Percentiles rank a stretch among this genome's conserved stretches.
These are phyloP conservation scores for Kregervanrija delftensis DNA, from an alignment of 805 yeast species.

Conservation along the genomic window DNA sequence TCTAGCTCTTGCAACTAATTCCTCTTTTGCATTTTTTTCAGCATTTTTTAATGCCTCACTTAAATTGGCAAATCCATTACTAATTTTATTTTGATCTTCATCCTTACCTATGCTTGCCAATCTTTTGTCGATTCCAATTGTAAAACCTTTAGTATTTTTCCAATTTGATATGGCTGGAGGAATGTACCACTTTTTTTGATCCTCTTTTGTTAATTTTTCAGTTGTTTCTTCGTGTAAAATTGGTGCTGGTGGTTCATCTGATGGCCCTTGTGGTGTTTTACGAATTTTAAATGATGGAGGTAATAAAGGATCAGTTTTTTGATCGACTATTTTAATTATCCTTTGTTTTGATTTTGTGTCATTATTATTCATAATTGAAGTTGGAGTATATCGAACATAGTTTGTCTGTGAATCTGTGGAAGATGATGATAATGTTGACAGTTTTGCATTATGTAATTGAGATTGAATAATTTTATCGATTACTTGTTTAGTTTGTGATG, in stretches of 20 bases:
- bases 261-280: conserved; percentile 62
- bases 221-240: conserved; percentile 55
- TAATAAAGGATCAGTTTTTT: conserved; percentile 74
- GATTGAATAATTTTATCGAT: conserved; percentile 44
- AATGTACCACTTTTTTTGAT: conserved; percentile 74
- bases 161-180: conserved; percentile 92
- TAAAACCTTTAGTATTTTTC: conserved; percentile 90
- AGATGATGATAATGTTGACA: conserved; percentile 7
- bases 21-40: conserved; percentile 52
- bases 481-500: conserved; percentile 50
- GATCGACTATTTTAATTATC: conserved; percentile 58
- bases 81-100: conserved; percentile 35
- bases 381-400: conserved; percentile 39
- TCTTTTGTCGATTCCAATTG: conserved; percentile 75
- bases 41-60: conserved; percentile 70
- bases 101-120: conserved; percentile 45
- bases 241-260: conserved; percentile 49
- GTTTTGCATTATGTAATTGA: conserved; percentile 31
- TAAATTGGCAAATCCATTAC: conserved; percentile 51
- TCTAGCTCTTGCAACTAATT: conserved; percentile 43
- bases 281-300: conserved; percentile 73
- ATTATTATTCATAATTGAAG: conserved; percentile 25
- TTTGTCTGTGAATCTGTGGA: conserved; percentile 25
- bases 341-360: conserved; percentile 31
- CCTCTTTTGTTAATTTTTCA: conserved; percentile 57